phyloP scores from a whole-genome alignment of 2,329 filamentous ascomycete genomes.

The Dryadomyces quercivorus region DNA sequence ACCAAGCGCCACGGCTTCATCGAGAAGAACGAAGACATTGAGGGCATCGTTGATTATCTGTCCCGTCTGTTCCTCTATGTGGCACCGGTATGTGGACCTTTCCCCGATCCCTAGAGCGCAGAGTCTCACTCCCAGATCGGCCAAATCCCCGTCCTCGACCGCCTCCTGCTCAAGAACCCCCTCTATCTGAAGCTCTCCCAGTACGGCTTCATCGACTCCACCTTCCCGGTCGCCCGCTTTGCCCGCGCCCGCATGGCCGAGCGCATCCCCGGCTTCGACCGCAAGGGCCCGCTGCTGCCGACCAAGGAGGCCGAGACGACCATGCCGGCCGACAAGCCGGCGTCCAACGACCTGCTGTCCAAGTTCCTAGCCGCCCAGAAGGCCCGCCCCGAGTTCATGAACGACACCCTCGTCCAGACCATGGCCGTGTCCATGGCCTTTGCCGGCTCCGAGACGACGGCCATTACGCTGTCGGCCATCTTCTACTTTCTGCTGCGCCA shows the following conservation, averaged over 20 bases:
- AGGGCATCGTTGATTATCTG: conserved; percentile 58
- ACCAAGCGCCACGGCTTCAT: conserved; percentile 65
- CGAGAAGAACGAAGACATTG: conserved; percentile 62
- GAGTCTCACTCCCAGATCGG: too few relatives aligned
- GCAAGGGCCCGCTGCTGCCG: conserved; percentile 25
- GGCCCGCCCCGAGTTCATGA: conserved; percentile 60
- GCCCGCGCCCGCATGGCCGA: conserved; percentile 55
- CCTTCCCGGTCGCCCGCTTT: conserved; percentile 63
- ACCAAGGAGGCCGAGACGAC: conserved; percentile 15
- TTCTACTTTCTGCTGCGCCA: conserved; percentile 65
- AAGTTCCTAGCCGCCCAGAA: conserved; percentile 61
- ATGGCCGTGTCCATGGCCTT: conserved; percentile 62
- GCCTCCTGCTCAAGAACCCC: conserved; percentile 62
- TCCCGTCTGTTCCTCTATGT: conserved; percentile 56
- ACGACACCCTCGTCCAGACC: conserved; percentile 53
- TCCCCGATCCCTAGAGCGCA: too few relatives aligned
- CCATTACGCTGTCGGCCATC: conserved; percentile 57
- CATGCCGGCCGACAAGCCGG: neutral
- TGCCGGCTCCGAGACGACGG: conserved; percentile 70
- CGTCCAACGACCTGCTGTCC: conserved; percentile 48
- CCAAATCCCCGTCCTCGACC: conserved; percentile 60
- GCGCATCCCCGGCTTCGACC: conserved; percentile 40
- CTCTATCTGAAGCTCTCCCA: conserved; percentile 55
- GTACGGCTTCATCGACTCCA: conserved; percentile 53
- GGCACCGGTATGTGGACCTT: conserved; percentile 36